Evolutionary conservation across 176 grass and related monocot species (phyloP).

Genomic region (Cymbopogon citratus): DNA sequence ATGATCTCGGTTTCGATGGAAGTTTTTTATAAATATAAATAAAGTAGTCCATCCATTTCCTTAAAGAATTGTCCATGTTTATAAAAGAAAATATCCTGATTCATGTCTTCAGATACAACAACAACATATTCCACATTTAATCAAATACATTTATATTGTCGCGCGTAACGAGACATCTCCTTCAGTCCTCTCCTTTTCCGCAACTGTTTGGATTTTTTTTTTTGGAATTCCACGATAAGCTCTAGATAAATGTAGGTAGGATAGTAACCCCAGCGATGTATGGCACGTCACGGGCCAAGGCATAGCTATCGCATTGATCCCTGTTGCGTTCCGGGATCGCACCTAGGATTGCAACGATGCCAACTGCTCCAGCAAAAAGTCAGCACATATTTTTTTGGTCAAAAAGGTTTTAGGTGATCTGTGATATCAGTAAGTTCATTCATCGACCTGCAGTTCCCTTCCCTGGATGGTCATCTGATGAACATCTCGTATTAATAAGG

Average conservation of each 20-base stretch:
- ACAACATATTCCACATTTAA: background rate
- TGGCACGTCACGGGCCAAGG: background rate
- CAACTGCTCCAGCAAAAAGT: conserved; percentile 11
- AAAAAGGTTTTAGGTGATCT: conserved; percentile 20
- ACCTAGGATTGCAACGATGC: background rate
- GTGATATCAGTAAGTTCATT: conserved; percentile 11
- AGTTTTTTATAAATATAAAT: no score
- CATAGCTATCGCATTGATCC: conserved; percentile 18
- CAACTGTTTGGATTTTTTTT: background rate
- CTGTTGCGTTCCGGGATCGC: background rate
- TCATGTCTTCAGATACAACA: background rate
- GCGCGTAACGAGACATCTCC: background rate
- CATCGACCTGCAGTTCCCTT: background rate
- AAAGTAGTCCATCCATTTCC: no score
- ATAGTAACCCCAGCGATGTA: background rate
- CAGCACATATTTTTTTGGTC: conserved; percentile 4
- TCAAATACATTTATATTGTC: background rate
- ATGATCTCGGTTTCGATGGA: no score
- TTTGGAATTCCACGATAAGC: conserved; percentile 12
- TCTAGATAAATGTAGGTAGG: background rate
- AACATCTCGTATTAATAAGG: conserved; percentile 13
- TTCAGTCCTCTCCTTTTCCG: background rate
- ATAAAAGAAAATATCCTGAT: no score
- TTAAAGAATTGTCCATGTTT: no score
- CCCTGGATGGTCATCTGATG: background rate